Evolutionary conservation across 176 grass and related monocot species (phyloP).

Genomic region (Phoenix roebelenii): DNA sequence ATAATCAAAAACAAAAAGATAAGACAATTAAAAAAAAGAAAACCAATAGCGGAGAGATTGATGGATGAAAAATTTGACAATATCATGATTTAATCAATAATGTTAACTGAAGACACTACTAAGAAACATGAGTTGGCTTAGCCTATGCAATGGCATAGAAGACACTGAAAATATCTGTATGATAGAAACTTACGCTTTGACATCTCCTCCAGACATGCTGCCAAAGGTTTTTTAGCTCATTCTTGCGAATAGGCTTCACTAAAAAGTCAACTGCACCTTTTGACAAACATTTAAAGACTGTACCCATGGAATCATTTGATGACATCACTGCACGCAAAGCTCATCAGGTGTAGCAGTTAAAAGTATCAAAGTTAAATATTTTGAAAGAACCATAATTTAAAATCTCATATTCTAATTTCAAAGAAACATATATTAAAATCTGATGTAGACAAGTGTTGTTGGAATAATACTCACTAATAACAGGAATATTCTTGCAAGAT

Average conservation of each 20-base stretch:
- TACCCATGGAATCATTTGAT: slow-evolving; percentile 82
- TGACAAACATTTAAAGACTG: slow-evolving; percentile 75
- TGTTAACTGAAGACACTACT: too few species aligned
- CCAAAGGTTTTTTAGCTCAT: slow-evolving; percentile 95
- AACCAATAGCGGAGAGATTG: too few species aligned
- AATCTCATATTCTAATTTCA: background rate
- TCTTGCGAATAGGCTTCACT: slow-evolving; percentile 89
- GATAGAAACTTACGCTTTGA: slow-evolving; percentile 61
- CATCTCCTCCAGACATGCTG: slow-evolving; percentile 91
- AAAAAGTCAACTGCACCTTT: slow-evolving; percentile 98
- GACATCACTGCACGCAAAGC: slow-evolving; percentile 77
- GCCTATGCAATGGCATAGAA: too few species aligned
- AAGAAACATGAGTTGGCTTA: too few species aligned
- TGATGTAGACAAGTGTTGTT: background rate
- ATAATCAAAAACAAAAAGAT: too few species aligned
- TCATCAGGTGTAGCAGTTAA: background rate
- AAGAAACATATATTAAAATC: background rate
- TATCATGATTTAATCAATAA: too few species aligned
- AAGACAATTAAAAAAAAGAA: too few species aligned
- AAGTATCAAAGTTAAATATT: slow-evolving; percentile 3
- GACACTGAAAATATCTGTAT: too few species aligned
- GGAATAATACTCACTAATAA: slow-evolving; percentile 72
- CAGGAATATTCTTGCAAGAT: slow-evolving; percentile 78
- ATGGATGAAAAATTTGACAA: too few species aligned
- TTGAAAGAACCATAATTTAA: background rate